These are phyloP conservation scores for Metschnikowia dekortorum DNA, from an alignment of 805 yeast species.

Conservation along the genomic window DNA sequence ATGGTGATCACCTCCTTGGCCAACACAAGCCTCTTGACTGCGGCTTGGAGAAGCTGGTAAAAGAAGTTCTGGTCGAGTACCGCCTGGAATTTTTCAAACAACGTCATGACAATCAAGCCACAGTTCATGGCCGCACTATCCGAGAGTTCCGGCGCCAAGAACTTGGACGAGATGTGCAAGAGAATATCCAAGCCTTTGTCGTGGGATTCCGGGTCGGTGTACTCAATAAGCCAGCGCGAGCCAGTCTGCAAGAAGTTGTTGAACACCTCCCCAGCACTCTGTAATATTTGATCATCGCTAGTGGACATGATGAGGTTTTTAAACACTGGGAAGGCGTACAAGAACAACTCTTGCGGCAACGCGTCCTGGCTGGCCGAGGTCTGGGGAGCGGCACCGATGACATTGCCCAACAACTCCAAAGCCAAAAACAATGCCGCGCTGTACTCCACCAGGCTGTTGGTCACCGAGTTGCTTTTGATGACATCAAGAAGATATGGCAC, in stretches of 20 bases:
- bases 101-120: slow-evolving; percentile 60
- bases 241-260: slow-evolving; percentile 51
- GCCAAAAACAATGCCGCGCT: slow-evolving; percentile 57
- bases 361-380: slow-evolving; percentile 4
- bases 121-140: slow-evolving; percentile 81
- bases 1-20: slow-evolving; percentile 70
- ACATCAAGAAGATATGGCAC: slow-evolving; percentile 47
- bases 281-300: slow-evolving; percentile 73
- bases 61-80: slow-evolving; percentile 38
- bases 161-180: slow-evolving; percentile 61
- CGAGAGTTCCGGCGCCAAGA: slow-evolving; percentile 64
- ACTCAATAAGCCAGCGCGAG: slow-evolving; percentile 29
- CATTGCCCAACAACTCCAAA: slow-evolving; percentile 51
- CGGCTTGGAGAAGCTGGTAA: slow-evolving; percentile 64
- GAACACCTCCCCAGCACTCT: slow-evolving; percentile 71
- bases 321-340: slow-evolving; percentile 41
- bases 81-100: slow-evolving; percentile 48
- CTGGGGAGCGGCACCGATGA: slow-evolving; percentile 43
- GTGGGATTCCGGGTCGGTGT: slow-evolving; percentile 27
- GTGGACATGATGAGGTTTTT: slow-evolving; percentile 40
- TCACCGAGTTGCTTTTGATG: slow-evolving; percentile 23
- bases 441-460: slow-evolving; percentile 38
- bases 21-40: slow-evolving; percentile 58
- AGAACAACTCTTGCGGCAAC: slow-evolving; percentile 39
- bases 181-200: slow-evolving; percentile 51